Evolutionary conservation across 2,329 filamentous ascomycete genomes (phyloP), one percentile per base, ranked within the genome.

Genomic region (Didymella segeticola): DNA sequence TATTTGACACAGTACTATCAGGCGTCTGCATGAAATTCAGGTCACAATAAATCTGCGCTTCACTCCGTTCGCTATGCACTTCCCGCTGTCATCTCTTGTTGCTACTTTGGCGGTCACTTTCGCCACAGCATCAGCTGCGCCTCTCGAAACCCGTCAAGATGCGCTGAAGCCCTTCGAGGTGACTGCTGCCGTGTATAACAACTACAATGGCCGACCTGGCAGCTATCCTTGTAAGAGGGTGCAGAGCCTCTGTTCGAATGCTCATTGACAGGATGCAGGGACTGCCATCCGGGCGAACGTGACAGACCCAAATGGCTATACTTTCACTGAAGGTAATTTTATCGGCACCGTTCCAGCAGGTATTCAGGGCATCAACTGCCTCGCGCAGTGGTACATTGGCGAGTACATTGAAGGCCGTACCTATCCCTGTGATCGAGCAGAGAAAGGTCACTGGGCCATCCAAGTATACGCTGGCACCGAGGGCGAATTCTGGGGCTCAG

Each of bases 251-350:
- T 10, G 2, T 6, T 4, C 20, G 14, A 19, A 27, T 15, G 11
- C 25, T 9, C 10, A 29, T 11, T 47, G 10, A 31, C 5, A 8
- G 9, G 2, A 6, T 27, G 54, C 61, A 15, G 70, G 66, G 65
- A 42, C 47, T 2, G 50, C 39, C 9, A 60, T 71, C 43, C 57
- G 43, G 15, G 64, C 65, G 27, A 61, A 58, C 43, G 49, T 70
- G n/a, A 68, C 61, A 7, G 67, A 71, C 22, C 65, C 68, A 4
- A 70, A 71, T 43, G 52, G 53, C 8, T 54, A 62, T 56, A 58
- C 52, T 43, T 50, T 68, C 15, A 45, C 23, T 8, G 12, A 30
- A 14, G 57, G 56, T 12, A 42, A 43, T 12, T 43, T n/a, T 6
- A 15, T 38, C 2, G 59, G 65, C 6, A 59, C 48, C 12, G 43